phyloP scores from a whole-genome alignment of 371 early-diverging fungal genomes.

The Gilbertella persicaria region DNA sequence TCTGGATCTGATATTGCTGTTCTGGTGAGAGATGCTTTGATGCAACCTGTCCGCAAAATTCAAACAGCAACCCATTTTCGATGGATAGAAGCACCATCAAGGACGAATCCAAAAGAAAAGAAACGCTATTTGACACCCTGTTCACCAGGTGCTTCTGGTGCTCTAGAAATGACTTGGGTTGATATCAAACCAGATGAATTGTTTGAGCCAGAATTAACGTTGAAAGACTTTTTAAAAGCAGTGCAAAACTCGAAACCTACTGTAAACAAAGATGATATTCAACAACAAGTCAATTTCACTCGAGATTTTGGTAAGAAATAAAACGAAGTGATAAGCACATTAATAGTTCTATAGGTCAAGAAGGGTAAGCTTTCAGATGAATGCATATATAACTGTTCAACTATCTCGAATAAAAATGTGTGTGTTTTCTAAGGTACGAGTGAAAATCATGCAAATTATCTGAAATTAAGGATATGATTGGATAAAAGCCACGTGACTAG shows the following conservation, averaged over 20 bases:
- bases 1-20: constrained; percentile 97
- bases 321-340: neutral
- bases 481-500: too few relatives aligned
- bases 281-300: constrained; percentile 87
- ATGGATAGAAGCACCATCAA: constrained; percentile 63
- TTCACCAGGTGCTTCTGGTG: constrained; percentile 92
- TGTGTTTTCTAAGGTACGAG: too few relatives aligned
- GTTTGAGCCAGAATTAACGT: constrained; percentile 87
- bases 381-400: too few relatives aligned
- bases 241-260: constrained; percentile 80
- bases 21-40: constrained; percentile 93
- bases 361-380: too few relatives aligned
- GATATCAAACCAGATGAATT: constrained; percentile 85
- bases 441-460: too few relatives aligned
- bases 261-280: constrained; percentile 82
- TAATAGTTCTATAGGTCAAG: constrained; percentile 26
- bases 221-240: constrained; percentile 85
- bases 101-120: constrained; percentile 55
- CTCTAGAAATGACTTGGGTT: constrained; percentile 89
- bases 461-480: too few relatives aligned
- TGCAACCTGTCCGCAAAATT: constrained; percentile 96
- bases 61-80: constrained; percentile 95
- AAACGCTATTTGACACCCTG: constrained; percentile 85
- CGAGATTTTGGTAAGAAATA: constrained; percentile 74
- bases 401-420: too few relatives aligned